Percentiles rank a stretch among this genome's conserved stretches.
These are phyloP conservation scores for Bauhinia variegata DNA, from an alignment of 306 rosid species.

Conservation along the genomic window DNA sequence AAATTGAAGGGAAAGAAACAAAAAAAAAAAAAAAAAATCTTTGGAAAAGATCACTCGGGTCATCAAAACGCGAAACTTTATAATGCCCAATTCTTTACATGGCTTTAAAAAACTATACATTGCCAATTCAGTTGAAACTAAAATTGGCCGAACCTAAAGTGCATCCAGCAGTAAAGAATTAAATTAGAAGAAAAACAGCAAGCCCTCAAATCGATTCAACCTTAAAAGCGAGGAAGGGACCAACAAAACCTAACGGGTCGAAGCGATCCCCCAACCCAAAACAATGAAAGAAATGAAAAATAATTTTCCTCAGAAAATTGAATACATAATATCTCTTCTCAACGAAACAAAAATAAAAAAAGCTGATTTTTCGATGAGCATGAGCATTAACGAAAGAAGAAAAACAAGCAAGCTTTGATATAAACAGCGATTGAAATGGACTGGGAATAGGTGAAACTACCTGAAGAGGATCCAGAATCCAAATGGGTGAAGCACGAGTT, in stretches of 20 bases:
- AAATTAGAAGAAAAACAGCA: background rate
- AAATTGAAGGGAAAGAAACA: background rate
- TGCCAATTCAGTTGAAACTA: slow-evolving; percentile 11
- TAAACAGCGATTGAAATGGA: background rate
- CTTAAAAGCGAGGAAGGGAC: too few relatives aligned
- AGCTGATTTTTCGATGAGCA: background rate
- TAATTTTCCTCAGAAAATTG: background rate
- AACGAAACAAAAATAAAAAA: slow-evolving; percentile 1
- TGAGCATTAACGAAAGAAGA: background rate
- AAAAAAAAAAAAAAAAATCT: background rate
- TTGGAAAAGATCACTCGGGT: slow-evolving; percentile 8
- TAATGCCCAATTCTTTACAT: slow-evolving; percentile 23
- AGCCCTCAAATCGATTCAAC: slow-evolving; percentile 14
- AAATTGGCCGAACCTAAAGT: slow-evolving; percentile 17
- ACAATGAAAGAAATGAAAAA: background rate
- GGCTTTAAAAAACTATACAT: background rate
- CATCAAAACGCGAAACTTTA: slow-evolving; percentile 28
- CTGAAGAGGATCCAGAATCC: slow-evolving; percentile 47
- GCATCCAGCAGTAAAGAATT: background rate
- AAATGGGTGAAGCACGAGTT: slow-evolving; percentile 9
- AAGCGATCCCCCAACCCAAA: slow-evolving; percentile 29
- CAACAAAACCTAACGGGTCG: slow-evolving; percentile 24
- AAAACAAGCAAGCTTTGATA: slow-evolving; percentile 13
- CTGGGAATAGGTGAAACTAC: slow-evolving; percentile 34
- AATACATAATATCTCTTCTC: background rate